Evolutionary conservation across 2,329 filamentous ascomycete genomes (phyloP).

Genomic region (Xylaria arbuscula): DNA sequence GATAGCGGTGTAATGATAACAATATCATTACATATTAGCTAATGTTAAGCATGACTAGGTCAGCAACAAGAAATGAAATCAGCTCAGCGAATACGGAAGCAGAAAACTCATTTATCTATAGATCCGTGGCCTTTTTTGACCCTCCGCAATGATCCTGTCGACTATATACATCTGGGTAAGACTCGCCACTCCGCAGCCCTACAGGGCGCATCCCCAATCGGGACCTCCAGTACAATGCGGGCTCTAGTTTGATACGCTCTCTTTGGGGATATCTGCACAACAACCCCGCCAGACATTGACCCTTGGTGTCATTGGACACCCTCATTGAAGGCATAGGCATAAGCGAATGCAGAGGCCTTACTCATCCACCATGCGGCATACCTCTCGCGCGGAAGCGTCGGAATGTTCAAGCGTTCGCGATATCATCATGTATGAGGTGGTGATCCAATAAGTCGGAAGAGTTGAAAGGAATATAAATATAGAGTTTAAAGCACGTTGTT

Average conservation of each 20-base stretch:
- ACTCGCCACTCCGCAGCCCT: neutral
- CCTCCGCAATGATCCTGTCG: neutral
- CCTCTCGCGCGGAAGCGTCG: slow-evolving; percentile 12
- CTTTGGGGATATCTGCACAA: neutral
- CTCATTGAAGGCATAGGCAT: neutral
- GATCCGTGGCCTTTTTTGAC: neutral
- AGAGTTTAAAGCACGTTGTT: neutral
- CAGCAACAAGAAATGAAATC: neutral
- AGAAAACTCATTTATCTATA: too few relatives aligned
- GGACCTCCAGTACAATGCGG: neutral
- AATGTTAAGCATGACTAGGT: neutral
- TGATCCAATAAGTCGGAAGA: neutral
- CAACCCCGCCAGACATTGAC: neutral
- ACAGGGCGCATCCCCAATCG: neutral
- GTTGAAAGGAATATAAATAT: slow-evolving; percentile 18
- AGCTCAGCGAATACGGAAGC: neutral
- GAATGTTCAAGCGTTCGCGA: neutral
- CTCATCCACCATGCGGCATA: slow-evolving; percentile 11
- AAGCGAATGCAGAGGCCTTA: slow-evolving; percentile 25
- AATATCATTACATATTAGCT: neutral
- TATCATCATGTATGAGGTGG: neutral
- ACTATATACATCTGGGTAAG: neutral
- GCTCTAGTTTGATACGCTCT: neutral
- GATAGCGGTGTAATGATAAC: neutral
- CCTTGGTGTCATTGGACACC: neutral